A percentile compares a stretch with the other conserved stretches of the same genome.
Evolutionary conservation across 78 protist species (phyloP).

Genomic region (Mastigamoeba balamuthi): DNA sequence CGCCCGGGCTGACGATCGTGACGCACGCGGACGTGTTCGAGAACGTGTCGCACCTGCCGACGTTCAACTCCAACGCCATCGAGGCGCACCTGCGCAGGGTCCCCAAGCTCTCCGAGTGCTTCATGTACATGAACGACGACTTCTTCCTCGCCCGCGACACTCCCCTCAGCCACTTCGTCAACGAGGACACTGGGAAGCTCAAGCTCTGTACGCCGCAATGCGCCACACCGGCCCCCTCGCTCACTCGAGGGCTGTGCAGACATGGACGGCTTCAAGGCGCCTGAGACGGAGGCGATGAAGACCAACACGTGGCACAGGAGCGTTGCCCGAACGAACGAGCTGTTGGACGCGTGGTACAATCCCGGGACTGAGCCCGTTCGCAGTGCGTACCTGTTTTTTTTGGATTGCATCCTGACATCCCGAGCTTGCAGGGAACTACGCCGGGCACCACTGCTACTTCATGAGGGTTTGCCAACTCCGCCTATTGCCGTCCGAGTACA

Average conservation of each 20-base stretch:
- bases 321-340: not conserved
- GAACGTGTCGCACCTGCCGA: not conserved
- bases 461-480: not conserved
- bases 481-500: not conserved
- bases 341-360: not conserved
- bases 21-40: not conserved
- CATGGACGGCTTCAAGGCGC: not conserved
- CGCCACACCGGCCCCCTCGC: not conserved
- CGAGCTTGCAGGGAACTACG: not conserved
- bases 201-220: not conserved
- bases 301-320: not conserved
- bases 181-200: not conserved
- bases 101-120: not conserved
- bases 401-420: too few relatives aligned
- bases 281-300: not conserved
- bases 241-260: not conserved
- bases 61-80: not conserved
- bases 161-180: not conserved
- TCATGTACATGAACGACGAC: not conserved
- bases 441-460: not conserved
- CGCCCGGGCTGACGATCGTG: not conserved
- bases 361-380: not conserved
- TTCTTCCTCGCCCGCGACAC: not conserved
- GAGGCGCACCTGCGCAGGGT: not conserved
- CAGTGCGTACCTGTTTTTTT: too few relatives aligned